phyloP scores from a whole-genome alignment of 2,329 filamentous ascomycete species.

The Diaporthe sp. region DNA sequence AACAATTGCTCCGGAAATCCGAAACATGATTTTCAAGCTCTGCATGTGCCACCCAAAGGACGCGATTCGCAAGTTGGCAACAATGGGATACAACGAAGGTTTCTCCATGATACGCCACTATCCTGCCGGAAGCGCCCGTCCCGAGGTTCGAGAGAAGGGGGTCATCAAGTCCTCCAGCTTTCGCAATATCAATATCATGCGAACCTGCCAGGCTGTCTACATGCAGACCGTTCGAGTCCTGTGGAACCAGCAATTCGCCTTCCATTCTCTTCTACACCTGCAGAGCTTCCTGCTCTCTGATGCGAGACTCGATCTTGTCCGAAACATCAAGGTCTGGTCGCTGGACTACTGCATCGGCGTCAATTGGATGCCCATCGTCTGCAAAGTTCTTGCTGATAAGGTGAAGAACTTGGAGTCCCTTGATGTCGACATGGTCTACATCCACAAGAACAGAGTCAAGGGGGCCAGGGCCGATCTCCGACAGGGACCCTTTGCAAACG shows the following conservation, averaged over 20 bases:
- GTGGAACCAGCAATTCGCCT: neutral
- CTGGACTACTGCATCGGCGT: neutral
- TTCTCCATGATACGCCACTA: neutral
- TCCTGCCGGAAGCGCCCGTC: neutral
- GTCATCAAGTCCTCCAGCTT: neutral
- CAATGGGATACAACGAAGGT: neutral
- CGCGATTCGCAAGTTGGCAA: neutral
- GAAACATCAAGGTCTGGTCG: neutral
- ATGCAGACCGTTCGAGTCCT: neutral
- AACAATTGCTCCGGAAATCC: neutral
- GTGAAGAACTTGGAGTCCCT: neutral
- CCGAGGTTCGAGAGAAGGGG: neutral
- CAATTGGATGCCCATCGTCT: neutral
- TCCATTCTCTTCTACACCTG: neutral
- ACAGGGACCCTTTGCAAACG: neutral
- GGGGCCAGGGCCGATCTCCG: too few species aligned
- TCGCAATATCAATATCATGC: neutral
- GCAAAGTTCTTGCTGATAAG: neutral
- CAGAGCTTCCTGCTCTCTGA: neutral
- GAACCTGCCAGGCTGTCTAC: neutral
- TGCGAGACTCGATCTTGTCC: neutral
- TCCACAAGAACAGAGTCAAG: neutral
- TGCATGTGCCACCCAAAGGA: neutral
- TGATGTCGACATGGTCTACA: neutral
- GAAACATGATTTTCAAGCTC: slow-evolving; percentile 2